Evolutionary conservation across 1,139 yeast genomes (phyloP), one percentile per base, ranked within the genome.

Genomic region (Nakaseomyces kungkrabaensis): DNA sequence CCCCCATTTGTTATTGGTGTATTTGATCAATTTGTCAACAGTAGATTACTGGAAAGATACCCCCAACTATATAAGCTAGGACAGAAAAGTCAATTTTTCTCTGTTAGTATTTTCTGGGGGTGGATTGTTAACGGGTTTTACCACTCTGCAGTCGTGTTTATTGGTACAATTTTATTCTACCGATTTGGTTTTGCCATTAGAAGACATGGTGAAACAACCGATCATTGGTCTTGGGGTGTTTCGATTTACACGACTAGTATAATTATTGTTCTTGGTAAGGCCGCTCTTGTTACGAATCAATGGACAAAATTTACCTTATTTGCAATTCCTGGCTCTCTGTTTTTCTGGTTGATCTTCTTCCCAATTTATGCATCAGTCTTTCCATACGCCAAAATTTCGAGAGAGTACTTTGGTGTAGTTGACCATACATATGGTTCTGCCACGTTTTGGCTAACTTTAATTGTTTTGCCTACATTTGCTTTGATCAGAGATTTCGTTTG

Each of bases 1-100:
- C 98, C 99, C 4, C 98, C 99, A 1, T 87, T 94, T 68, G 95
- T 90, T 6, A 74, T 94, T 59, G 99, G 99, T 52, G 88, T 94
- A 3, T 90, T 92, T 71, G 99, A 94, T 67, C 98, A 94, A 67
- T 94, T 88, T 72, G 89, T 94, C 44, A 83, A 88, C 56, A 96
- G 97, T 26, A 75, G 96, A 56, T 74, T 90, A 60, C 73, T 94
- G 47, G 95, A 88, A 58, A 77, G 94, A 51, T 94, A 94, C 63
- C 98, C 99, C 0, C 96, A 87, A 63, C 72, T 94, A 47, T 94
- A 94, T 68, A 86, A 83, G 61, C 72, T 92, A 46, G 98, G 99
- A 4, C 97, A 92, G 67, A 74, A 79, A 55, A 85, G 95, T 36
- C 82, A 79, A 52, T 92, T 92, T 62, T 87, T 94, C 72, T 92